These are phyloP conservation scores for Chlorella ohadii DNA, from an alignment of 139 green algal genomes.

Conservation along the genomic window DNA sequence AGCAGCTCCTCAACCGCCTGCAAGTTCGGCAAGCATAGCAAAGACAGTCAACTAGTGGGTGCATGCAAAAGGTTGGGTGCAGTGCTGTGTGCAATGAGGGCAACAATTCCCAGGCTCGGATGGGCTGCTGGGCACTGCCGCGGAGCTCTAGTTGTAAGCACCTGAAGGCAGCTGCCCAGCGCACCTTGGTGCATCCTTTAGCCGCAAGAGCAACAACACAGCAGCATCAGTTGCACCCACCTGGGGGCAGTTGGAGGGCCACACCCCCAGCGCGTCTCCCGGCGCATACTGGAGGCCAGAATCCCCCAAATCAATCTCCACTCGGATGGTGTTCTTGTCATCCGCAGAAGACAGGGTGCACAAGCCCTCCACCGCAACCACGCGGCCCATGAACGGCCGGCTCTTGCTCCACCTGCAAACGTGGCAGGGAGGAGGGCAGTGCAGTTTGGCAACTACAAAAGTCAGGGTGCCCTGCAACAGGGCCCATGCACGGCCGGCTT, in stretches of 20 bases:
- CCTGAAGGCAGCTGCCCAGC: too few relatives aligned
- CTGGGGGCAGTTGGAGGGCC: constrained; percentile 73
- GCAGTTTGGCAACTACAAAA: too few relatives aligned
- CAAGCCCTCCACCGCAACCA: constrained; percentile 74
- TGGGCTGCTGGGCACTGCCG: too few relatives aligned
- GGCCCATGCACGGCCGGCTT: constrained; percentile 66
- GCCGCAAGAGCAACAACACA: too few relatives aligned
- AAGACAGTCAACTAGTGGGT: too few relatives aligned
- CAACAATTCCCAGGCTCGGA: too few relatives aligned
- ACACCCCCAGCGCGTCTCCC: constrained; percentile 89
- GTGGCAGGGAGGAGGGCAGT: background rate
- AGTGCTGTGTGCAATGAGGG: too few relatives aligned
- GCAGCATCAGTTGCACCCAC: too few relatives aligned
- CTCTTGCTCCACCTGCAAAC: constrained; percentile 65
- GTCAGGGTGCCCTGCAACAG: constrained; percentile 60
- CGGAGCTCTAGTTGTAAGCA: too few relatives aligned
- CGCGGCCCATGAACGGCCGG: constrained; percentile 64
- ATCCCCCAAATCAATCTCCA: constrained; percentile 84
- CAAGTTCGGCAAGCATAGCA: too few relatives aligned
- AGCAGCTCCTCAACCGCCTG: constrained; percentile 82
- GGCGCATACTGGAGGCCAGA: constrained; percentile 80
- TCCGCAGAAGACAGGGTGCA: constrained; percentile 58
- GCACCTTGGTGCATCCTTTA: too few relatives aligned
- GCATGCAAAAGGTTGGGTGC: too few relatives aligned
- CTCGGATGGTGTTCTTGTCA: constrained; percentile 86